Evolutionary conservation across 495 filamentous ascomycete species (phyloP).

Genomic region (Hyaloscypha bicolor): DNA sequence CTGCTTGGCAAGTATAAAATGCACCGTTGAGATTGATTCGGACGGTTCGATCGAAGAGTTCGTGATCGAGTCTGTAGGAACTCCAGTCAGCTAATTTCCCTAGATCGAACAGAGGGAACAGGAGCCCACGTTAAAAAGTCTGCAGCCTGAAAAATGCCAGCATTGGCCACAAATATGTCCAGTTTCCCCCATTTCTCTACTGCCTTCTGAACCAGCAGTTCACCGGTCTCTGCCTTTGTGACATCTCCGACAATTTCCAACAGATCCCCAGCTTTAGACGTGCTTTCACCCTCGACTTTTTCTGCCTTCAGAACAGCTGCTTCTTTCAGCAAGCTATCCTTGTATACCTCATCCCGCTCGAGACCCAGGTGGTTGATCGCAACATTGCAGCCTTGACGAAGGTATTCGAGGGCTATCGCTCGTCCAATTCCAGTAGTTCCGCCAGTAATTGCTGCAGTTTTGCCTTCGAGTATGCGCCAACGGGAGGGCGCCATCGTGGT

Average conservation of each 20-base stretch:
- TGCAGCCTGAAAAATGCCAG: slow-evolving; percentile 80
- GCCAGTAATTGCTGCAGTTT: slow-evolving; percentile 75
- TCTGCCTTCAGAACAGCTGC: slow-evolving; percentile 45
- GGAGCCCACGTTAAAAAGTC: slow-evolving; percentile 67
- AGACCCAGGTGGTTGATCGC: slow-evolving; percentile 71
- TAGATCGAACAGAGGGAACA: background rate
- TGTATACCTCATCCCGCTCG: slow-evolving; percentile 50
- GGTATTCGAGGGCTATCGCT: slow-evolving; percentile 70
- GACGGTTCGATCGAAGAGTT: slow-evolving; percentile 67
- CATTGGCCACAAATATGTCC: slow-evolving; percentile 86
- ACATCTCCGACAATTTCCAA: slow-evolving; percentile 67
- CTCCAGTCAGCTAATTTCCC: background rate
- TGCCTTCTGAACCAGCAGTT: slow-evolving; percentile 55
- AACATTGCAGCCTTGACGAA: slow-evolving; percentile 69
- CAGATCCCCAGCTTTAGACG: slow-evolving; percentile 44
- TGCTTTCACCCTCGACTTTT: slow-evolving; percentile 23
- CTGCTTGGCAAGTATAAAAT: slow-evolving; percentile 83
- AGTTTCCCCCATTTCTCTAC: slow-evolving; percentile 60
- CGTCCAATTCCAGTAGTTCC: slow-evolving; percentile 77
- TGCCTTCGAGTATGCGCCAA: slow-evolving; percentile 34
- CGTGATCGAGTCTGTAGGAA: slow-evolving; percentile 49
- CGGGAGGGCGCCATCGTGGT: slow-evolving; percentile 10
- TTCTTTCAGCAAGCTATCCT: slow-evolving; percentile 55
- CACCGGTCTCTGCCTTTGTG: slow-evolving; percentile 62
- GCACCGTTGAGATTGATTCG: slow-evolving; percentile 81